phyloP scores from a whole-genome alignment of 1,284 basidiomycete species.

The Xerocomus amazonicus region DNA sequence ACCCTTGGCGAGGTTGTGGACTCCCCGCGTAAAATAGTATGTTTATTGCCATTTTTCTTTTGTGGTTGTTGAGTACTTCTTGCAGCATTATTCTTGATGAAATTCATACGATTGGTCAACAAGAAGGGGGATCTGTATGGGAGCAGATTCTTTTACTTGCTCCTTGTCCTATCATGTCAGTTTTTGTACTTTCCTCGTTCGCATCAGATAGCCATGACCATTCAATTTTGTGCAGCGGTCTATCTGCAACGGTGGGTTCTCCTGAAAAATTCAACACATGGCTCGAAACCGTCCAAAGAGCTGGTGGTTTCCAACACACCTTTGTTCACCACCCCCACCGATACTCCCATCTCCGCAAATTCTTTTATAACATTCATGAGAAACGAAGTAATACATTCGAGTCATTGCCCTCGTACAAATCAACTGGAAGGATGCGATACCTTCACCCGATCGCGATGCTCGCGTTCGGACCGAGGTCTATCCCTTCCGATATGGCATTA shows the following conservation, averaged over 20 bases:
- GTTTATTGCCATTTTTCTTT: conserved; percentile 5
- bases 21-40: conserved; percentile 57
- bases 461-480: conserved; percentile 43
- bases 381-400: conserved; percentile 29
- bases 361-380: conserved; percentile 44
- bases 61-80: not conserved
- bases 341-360: conserved; percentile 71
- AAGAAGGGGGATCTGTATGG: conserved; percentile 67
- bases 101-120: conserved; percentile 68
- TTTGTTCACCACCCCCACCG: conserved; percentile 63
- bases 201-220: not conserved
- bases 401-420: conserved; percentile 37
- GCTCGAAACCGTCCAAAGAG: conserved; percentile 57
- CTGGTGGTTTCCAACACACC: conserved; percentile 53
- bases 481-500: conserved; percentile 60
- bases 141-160: conserved; percentile 64
- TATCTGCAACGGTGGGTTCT: conserved; percentile 67
- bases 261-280: conserved; percentile 63
- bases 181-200: conserved; percentile 16
- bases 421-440: conserved; percentile 43
- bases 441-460: conserved; percentile 60
- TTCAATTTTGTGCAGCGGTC: conserved; percentile 41
- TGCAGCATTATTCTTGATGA: conserved; percentile 68
- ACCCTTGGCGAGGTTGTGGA: conserved; percentile 56
- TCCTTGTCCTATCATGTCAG: conserved; percentile 66